Conservation (phyloP, 139 green algal genomes). For the Monoraphidium neglectum region DNA sequence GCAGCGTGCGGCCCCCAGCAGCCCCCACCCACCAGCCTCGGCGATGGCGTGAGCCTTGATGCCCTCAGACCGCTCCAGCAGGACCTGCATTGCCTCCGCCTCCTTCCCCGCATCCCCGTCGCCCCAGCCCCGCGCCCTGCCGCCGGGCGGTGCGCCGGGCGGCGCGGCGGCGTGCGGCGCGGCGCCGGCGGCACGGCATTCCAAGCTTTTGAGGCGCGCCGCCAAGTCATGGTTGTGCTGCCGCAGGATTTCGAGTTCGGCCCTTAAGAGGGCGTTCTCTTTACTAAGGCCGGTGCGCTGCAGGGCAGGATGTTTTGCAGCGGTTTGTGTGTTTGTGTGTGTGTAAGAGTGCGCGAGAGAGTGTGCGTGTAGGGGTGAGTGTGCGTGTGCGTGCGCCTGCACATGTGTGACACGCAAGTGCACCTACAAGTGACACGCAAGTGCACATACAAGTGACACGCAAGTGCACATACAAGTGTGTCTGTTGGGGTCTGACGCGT, state of each 20-base stretch:
- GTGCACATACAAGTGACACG: no score
- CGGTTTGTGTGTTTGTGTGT: not conserved
- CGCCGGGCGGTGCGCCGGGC: not conserved
- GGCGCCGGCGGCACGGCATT: not conserved
- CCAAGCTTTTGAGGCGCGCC: not conserved
- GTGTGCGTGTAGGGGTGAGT: not conserved
- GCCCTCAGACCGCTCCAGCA: no score
- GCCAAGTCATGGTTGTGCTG: conserved; percentile 6
- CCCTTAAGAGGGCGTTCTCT: conserved; percentile 4
- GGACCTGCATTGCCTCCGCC: not conserved
- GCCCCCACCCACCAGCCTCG: no score
- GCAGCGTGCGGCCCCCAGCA: no score
- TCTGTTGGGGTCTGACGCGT: no score
- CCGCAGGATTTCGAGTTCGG: conserved; percentile 5
- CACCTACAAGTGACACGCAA: no score
- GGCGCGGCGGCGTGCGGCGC: not conserved
- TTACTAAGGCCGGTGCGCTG: conserved; percentile 8
- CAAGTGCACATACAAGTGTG: no score
- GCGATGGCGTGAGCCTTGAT: no score
- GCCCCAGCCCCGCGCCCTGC: not conserved
- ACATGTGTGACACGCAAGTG: no score
- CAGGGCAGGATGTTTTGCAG: not conserved
- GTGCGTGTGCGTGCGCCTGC: no score
- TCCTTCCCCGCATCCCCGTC: not conserved
- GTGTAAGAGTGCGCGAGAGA: not conserved